Evolutionary conservation across 169 alveolate genomes (phyloP).

Genomic region (Plasmodium inui): DNA sequence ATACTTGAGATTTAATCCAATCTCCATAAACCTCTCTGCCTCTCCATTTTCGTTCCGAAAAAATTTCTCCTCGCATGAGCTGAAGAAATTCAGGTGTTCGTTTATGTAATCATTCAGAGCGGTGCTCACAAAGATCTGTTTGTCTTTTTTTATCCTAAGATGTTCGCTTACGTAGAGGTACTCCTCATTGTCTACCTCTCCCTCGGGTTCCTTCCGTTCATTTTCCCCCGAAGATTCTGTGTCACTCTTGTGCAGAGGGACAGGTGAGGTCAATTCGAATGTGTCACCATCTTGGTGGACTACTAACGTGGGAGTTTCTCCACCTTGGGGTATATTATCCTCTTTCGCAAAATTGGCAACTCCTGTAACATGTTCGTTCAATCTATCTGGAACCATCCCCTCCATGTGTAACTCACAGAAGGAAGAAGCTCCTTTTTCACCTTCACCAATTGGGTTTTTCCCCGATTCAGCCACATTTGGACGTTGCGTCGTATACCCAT

Average conservation of each 20-base stretch:
- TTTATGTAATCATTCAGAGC: slow-evolving; percentile 47
- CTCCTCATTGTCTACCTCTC: background rate
- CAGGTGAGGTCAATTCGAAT: background rate
- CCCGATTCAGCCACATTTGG: background rate
- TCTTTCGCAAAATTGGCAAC: too few species aligned
- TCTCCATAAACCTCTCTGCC: slow-evolving; percentile 2
- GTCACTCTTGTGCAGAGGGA: background rate
- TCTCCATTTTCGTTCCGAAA: background rate
- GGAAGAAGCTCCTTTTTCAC: background rate
- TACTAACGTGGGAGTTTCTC: background rate
- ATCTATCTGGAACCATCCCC: background rate
- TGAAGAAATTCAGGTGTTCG: slow-evolving; percentile 2
- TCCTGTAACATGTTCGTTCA: background rate
- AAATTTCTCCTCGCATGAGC: background rate
- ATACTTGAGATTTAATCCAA: slow-evolving; percentile 14
- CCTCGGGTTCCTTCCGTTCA: background rate
- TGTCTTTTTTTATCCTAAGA: slow-evolving; percentile 25
- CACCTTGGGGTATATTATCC: background rate
- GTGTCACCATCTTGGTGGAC: background rate
- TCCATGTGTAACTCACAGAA: background rate
- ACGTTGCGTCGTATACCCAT: background rate
- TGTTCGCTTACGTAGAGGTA: slow-evolving; percentile 58
- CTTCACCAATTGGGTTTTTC: background rate
- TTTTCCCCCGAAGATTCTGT: background rate
- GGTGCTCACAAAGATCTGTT: slow-evolving; percentile 10